Evolutionary conservation across 2,329 filamentous ascomycete species (phyloP).

Genomic region (Diplodia scrobiculata): DNA sequence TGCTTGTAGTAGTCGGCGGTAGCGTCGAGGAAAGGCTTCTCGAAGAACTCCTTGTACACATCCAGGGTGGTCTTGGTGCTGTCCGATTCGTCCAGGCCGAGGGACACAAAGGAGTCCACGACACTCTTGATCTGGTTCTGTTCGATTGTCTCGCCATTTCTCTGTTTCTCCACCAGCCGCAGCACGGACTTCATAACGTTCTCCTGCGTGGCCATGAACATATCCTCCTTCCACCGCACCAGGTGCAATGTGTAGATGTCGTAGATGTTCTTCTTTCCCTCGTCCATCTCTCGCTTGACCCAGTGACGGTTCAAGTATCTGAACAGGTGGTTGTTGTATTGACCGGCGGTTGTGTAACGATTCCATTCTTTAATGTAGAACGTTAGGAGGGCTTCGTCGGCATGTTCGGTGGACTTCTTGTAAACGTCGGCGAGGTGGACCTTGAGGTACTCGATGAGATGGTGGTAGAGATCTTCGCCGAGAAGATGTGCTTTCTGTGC

Average conservation of each 20-base stretch:
- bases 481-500: conserved; percentile 74
- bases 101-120: conserved; percentile 90
- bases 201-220: conserved; percentile 79
- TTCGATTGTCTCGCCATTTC: conserved; percentile 96
- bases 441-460: conserved; percentile 82
- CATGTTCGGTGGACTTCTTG: conserved; percentile 72
- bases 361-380: conserved; percentile 98
- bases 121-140: conserved; percentile 96
- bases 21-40: conserved; percentile 83
- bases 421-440: conserved; percentile 73
- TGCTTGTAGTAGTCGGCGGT: conserved; percentile 85
- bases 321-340: conserved; percentile 97
- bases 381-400: conserved; percentile 82
- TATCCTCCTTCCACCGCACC: conserved; percentile 89
- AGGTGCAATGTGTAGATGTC: conserved; percentile 97
- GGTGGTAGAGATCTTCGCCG: conserved; percentile 92
- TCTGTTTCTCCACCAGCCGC: conserved; percentile 93
- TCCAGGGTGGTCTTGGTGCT: conserved; percentile 92
- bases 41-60: conserved; percentile 90
- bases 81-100: conserved; percentile 91
- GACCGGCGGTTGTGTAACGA: conserved; percentile 90
- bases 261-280: conserved; percentile 97
- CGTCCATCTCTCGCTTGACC: conserved; percentile 98
- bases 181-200: conserved; percentile 96
- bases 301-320: conserved; percentile 95